Evolutionary conservation across 352 stramenopile species (phyloP).

Genomic region (Pythium aristosporum): DNA sequence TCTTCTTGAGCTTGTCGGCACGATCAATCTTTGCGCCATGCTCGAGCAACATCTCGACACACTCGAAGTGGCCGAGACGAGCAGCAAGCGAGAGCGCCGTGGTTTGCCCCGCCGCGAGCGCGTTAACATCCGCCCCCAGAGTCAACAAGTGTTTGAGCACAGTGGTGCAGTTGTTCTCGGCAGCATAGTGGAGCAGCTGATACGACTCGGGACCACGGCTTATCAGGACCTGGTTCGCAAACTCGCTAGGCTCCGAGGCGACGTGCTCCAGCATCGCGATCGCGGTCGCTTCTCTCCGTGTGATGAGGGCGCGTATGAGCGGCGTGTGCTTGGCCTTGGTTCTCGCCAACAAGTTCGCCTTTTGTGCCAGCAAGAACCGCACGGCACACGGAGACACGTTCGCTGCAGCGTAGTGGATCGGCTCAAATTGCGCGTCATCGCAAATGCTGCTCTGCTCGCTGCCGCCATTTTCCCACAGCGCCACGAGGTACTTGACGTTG

Average conservation of each 20-base stretch:
- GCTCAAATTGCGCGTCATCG: constrained; percentile 55
- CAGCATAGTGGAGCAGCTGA: constrained; percentile 60
- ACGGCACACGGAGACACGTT: constrained; percentile 47
- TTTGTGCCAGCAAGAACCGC: constrained; percentile 50
- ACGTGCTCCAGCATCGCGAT: constrained; percentile 51
- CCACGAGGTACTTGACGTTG: constrained; percentile 56
- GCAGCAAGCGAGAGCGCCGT: constrained; percentile 57
- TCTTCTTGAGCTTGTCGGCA: constrained; percentile 71
- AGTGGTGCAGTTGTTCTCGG: constrained; percentile 36
- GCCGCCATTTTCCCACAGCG: constrained; percentile 49
- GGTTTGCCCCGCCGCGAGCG: constrained; percentile 38
- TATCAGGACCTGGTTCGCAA: constrained; percentile 29
- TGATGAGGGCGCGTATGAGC: constrained; percentile 49
- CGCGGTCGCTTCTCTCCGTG: constrained; percentile 46
- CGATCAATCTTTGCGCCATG: constrained; percentile 55
- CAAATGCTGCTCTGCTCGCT: constrained; percentile 33
- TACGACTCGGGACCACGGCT: constrained; percentile 46
- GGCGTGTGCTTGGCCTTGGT: constrained; percentile 61
- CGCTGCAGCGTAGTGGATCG: constrained; percentile 62
- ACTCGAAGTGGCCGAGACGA: constrained; percentile 49
- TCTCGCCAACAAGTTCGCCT: constrained; percentile 40
- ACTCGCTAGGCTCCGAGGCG: constrained; percentile 28
- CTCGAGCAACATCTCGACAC: constrained; percentile 43
- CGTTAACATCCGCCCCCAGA: constrained; percentile 47
- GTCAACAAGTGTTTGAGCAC: constrained; percentile 52